Evolutionary conservation across 768 basidiomycete genomes (phyloP), one percentile per base, ranked within the genome.

Genomic region (Suillus tomentosus): DNA sequence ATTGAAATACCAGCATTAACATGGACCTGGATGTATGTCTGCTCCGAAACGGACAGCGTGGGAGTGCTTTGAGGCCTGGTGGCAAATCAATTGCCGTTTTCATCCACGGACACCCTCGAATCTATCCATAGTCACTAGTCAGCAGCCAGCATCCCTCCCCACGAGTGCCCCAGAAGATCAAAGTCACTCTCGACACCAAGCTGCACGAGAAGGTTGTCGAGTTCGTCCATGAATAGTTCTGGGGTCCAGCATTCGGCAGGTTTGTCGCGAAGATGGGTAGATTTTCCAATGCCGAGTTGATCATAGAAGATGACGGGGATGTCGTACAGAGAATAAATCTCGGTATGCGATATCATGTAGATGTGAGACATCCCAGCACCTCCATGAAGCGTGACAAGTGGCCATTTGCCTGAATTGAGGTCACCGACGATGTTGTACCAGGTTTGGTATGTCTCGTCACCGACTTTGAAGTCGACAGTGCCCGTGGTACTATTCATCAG

Each of bases 121-220:
- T n/a, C n/a, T n/a, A n/a, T n/a, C n/a, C n/a, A n/a, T n/a, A n/a
- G n/a, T n/a, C n/a, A n/a, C n/a, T 79, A 82, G 45, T 81, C 77
- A 6, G 74, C 66, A 0, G 75, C 84, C 10, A 87, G 75, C 74
- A 84, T 84, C 1, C 81, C 85, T 14, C 86, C 87, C 85, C 85
- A 86, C 5, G 83, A 85, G 56, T 87, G 86, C 0, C 87, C 87
- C 1, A 80, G 66, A 2, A 87, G 68, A 66, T 81, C 77, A 69
- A 80, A 87, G n/a, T 70, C 65, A 6, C 71, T 67, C 10, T 70
- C 50, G 64, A 86, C 79, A 0, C 73, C 77, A 22, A 87, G 74
- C 24, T 81, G 66, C 5, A 67, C 53, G 27, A 87, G 60, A 10
- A 87, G 66, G 60, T 84, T 85, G 34, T 78, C 77, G 40, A 88